Percentiles rank a stretch among this genome's conserved stretches.
Evolutionary conservation across 2,329 filamentous ascomycete species (phyloP).

Genomic region (Diaporthe amygdali): DNA sequence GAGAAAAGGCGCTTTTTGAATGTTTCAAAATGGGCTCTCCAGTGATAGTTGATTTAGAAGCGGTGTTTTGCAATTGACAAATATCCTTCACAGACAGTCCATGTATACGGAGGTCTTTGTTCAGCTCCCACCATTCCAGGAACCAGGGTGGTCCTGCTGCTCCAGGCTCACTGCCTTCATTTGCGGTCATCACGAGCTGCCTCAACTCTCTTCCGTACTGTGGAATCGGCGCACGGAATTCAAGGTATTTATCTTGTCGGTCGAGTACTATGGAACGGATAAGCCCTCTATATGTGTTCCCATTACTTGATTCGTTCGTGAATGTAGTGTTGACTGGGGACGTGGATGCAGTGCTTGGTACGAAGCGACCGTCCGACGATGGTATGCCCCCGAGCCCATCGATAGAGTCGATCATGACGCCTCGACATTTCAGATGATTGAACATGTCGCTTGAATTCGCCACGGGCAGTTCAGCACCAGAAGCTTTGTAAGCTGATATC

Average conservation of each 20-base stretch:
- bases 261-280: slow-evolving; percentile 12
- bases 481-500: neutral
- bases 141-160: neutral
- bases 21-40: neutral
- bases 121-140: neutral
- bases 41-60: accelerated
- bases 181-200: neutral
- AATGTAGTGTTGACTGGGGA: neutral
- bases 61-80: neutral
- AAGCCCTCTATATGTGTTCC: neutral
- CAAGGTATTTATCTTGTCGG: slow-evolving; percentile 13
- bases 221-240: neutral
- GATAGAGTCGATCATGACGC: slow-evolving; percentile 2
- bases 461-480: neutral
- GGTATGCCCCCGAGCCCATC: slow-evolving; percentile 2
- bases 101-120: neutral
- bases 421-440: neutral
- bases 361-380: neutral
- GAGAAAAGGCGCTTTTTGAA: neutral
- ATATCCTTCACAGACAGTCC: neutral
- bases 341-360: neutral
- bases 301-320: neutral
- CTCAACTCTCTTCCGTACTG: slow-evolving; percentile 4
- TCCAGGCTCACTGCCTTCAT: neutral
- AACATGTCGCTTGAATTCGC: neutral